Base-by-base conservation (phyloP, 768 basidiomycete genomes). In the Tricholoma furcatifolium region DNA sequence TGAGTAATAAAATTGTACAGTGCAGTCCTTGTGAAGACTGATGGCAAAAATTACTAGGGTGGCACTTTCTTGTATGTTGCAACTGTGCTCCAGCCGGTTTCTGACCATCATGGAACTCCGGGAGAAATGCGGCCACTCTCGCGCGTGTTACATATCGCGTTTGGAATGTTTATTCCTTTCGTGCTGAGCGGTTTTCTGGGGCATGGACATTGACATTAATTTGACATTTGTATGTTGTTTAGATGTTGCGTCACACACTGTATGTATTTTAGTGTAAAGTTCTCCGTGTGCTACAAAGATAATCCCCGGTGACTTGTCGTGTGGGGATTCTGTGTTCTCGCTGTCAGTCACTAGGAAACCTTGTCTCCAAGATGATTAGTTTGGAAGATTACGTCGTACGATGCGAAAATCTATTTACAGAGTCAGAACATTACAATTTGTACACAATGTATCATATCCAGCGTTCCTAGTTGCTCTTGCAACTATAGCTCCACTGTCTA, bases 11-110 rank as follows among this genome's bases (percentile, higher is more conserved):
- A 11, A 15, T n/a, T n/a, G n/a, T n/a, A 14, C 14, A n/a, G 42
- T 35, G n/a, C 31, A 23, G 35, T 11, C 32, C 14, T 15, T 14
- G 47, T 20, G 46, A 18, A 3, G n/a, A 18, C 8, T 32, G 41
- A 24, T 49, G 14, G 6, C 12, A 12, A 51, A 18, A 53, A 6
- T 27, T 35, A 30, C 30, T 31, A 94, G 91, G 94, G 91, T 41
- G 94, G 94, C 8, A 93, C 92, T 3, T 97, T 97, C 71, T 75
- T 98, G 35, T 97, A 96, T 64, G 95, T 98, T 8, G 93, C 94
- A 1, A 93, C 93, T 1, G 87, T 92, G 36, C 74, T 93, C n/a
- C 91, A 92, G 62, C 82, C 88, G 2, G 78, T 87, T 30, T 84
- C 87, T 30, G 74, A 78, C 15, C 75, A 77, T 47, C 65, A 67